Evolutionary conservation across 2,329 filamentous ascomycete genomes (phyloP).

Genomic region (Paracorniculantispora psalliotae): DNA sequence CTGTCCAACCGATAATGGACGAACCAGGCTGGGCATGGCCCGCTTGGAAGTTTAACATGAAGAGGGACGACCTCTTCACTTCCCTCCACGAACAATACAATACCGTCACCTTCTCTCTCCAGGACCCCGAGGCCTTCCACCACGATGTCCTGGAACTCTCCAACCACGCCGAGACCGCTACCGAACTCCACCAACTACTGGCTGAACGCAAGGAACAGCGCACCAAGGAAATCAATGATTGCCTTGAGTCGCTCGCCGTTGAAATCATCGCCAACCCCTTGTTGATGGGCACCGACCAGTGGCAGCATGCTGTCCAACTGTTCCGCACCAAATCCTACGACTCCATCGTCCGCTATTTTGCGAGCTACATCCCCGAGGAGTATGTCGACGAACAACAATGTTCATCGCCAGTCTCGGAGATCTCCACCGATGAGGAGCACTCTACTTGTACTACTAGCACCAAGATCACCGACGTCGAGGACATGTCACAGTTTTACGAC

Average conservation of each 20-base stretch:
- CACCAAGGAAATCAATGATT: conserved; percentile 49
- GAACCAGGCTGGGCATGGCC: conserved; percentile 51
- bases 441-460: conserved; percentile 32
- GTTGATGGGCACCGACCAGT: conserved; percentile 54
- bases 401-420: conserved; percentile 32
- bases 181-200: conserved; percentile 52
- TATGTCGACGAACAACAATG: conserved; percentile 33
- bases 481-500: conserved; percentile 38
- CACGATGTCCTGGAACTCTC: conserved; percentile 58
- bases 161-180: conserved; percentile 41
- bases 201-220: conserved; percentile 50
- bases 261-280: conserved; percentile 57
- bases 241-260: conserved; percentile 52
- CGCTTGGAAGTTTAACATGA: conserved; percentile 60
- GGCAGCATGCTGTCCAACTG: conserved; percentile 53
- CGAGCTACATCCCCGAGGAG: conserved; percentile 51
- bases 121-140: conserved; percentile 57
- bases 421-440: conserved; percentile 16
- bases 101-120: conserved; percentile 50
- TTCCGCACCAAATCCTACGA: conserved; percentile 56
- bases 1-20: conserved; percentile 42
- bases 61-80: conserved; percentile 52
- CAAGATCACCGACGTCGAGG: conserved; percentile 35
- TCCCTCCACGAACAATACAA: conserved; percentile 57
- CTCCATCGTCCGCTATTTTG: conserved; percentile 55